Conservation (phyloP, 75 land plant genomes). For the Larix kaempferi region DNA sequence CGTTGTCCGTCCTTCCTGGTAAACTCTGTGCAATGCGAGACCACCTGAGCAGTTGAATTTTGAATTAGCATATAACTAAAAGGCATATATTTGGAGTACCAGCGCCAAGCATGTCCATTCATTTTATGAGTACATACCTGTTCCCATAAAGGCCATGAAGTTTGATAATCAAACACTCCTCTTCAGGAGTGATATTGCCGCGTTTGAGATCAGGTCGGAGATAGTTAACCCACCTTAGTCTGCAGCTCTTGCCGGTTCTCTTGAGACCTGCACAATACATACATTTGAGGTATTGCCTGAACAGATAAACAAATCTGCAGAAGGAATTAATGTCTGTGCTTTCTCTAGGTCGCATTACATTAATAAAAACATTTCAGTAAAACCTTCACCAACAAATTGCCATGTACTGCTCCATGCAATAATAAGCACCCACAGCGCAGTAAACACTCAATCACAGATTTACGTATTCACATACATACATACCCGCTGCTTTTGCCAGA, state of each 20-base stretch:
- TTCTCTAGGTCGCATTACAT: no score
- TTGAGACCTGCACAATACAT: not conserved
- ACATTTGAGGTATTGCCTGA: no score
- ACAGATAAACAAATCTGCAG: no score
- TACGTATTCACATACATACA: not conserved
- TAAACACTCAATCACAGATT: no score
- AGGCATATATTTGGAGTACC: no score
- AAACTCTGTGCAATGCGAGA: constrained; percentile 2
- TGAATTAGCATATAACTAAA: not conserved
- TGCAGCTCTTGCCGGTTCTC: not conserved
- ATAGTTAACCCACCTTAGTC: not conserved
- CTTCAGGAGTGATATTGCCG: not conserved
- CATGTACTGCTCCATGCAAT: no score
- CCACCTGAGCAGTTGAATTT: no score
- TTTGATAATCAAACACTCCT: not conserved
- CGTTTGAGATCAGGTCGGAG: not conserved
- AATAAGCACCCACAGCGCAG: no score
- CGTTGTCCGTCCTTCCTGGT: constrained; percentile 16
- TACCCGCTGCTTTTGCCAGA: constrained; percentile 61
- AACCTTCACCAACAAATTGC: no score
- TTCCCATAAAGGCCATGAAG: not conserved
- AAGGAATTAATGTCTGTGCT: no score
- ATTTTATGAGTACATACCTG: not conserved
- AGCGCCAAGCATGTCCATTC: no score
- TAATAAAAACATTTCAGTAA: no score